Conservation (phyloP, 192 early-diverging fungal genomes). For the Coemansia sp. region DNA sequence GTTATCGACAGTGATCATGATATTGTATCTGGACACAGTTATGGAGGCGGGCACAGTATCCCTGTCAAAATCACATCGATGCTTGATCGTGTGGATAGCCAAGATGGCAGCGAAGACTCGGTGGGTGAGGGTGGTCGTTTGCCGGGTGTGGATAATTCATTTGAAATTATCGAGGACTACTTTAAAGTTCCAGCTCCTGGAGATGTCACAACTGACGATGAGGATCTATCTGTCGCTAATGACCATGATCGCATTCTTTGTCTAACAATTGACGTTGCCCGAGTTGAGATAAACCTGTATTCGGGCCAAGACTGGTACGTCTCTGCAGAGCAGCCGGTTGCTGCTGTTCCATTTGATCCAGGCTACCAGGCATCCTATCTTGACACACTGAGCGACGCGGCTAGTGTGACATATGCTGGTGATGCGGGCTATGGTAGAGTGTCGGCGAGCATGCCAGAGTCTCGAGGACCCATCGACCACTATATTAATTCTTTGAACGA, state of each 20-base stretch:
- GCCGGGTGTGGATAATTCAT: not conserved
- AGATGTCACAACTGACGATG: constrained; percentile 14
- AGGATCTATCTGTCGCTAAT: constrained; percentile 1
- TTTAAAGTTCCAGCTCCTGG: constrained; percentile 30
- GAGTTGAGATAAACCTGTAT: constrained; percentile 38
- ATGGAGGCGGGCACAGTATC: not conserved
- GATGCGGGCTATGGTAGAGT: constrained; percentile 10
- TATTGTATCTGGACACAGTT: not conserved
- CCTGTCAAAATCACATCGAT: constrained; percentile 1
- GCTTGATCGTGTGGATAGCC: not conserved
- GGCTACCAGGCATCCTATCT: constrained; percentile 34
- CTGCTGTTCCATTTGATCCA: constrained; percentile 8
- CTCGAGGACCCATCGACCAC: constrained; percentile 6
- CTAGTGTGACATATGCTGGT: constrained; percentile 3
- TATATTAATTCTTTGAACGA: constrained; percentile 15
- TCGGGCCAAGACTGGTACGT: constrained; percentile 48
- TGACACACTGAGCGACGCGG: constrained; percentile 26
- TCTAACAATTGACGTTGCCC: constrained; percentile 28
- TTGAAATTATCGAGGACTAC: constrained; percentile 47
- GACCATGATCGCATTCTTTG: constrained; percentile 13
- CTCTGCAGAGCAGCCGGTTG: constrained; percentile 10
- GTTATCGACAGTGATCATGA: not conserved
- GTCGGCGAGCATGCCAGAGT: constrained; percentile 44
- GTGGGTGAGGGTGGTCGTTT: not conserved
- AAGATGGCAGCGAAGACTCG: not conserved